Conservation (phyloP, 495 filamentous ascomycete species). For the Pseudevernia furfuracea region DNA sequence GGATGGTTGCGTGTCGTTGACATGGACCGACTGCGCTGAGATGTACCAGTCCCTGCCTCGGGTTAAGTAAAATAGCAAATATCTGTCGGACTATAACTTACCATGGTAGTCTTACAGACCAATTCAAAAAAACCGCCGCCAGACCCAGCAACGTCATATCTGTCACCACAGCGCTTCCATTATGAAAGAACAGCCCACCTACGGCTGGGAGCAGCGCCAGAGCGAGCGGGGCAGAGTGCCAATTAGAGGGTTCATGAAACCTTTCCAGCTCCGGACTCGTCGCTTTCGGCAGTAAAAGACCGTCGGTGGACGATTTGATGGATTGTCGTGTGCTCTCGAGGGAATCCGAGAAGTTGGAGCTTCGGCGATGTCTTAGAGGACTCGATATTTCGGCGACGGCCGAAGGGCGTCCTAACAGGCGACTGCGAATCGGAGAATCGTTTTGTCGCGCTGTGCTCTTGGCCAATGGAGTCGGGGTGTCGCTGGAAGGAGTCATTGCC, state of each 20-base stretch:
- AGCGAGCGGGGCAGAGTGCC: conserved; percentile 69
- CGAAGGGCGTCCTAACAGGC: conserved; percentile 36
- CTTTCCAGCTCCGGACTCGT: conserved; percentile 23
- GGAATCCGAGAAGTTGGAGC: conserved; percentile 68
- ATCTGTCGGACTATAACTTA: conserved; percentile 30
- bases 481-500: conserved; percentile 7
- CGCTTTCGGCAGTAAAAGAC: conserved; percentile 60
- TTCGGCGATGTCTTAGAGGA: conserved; percentile 47
- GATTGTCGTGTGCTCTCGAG: conserved; percentile 58
- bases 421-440: conserved; percentile 35
- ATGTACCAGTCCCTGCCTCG: conserved; percentile 79
- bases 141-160: conserved; percentile 74
- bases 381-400: conserved; percentile 35
- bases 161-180: conserved; percentile 74
- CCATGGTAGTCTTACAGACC: conserved; percentile 89
- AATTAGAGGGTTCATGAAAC: conserved; percentile 51
- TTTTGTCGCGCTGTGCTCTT: conserved; percentile 17
- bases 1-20: conserved; percentile 32
- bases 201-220: conserved; percentile 80
- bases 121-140: conserved; percentile 82
- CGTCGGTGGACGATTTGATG: conserved; percentile 63
- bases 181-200: conserved; percentile 74
- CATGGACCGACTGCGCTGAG: conserved; percentile 58
- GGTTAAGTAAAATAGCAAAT: neutral
- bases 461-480: conserved; percentile 3